Percentiles rank a stretch among this genome's conserved stretches.
phyloP scores from a whole-genome alignment of 768 basidiomycete genomes.

The Tulasnella sp. region DNA sequence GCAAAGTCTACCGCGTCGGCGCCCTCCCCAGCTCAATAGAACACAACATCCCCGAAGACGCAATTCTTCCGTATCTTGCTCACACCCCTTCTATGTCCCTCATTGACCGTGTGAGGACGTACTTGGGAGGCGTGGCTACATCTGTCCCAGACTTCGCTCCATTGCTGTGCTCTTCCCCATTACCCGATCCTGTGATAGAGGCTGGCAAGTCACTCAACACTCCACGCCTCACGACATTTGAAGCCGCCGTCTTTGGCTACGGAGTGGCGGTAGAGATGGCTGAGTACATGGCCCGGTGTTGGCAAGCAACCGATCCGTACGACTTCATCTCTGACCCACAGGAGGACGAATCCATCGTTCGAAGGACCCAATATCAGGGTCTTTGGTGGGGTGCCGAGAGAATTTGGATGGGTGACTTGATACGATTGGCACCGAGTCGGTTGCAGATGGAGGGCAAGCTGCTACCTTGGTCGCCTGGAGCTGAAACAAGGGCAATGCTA shows the following conservation, averaged over 20 bases:
- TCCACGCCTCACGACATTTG: no score
- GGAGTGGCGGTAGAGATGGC: no score
- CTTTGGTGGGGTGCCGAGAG: slow-evolving; percentile 18
- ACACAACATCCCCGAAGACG: slow-evolving; percentile 39
- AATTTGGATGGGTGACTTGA: slow-evolving; percentile 17
- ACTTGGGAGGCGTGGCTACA: no score
- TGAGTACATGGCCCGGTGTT: slow-evolving; percentile 29
- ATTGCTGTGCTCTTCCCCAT: no score
- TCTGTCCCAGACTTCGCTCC: no score
- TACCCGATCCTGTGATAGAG: no score
- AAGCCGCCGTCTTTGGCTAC: no score
- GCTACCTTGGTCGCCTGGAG: slow-evolving; percentile 42
- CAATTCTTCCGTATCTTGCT: slow-evolving; percentile 65
- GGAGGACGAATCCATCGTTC: slow-evolving; percentile 26
- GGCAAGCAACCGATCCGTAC: slow-evolving; percentile 66
- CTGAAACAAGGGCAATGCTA: slow-evolving; percentile 53
- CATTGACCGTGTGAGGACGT: slow-evolving; percentile 41
- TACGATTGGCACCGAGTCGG: slow-evolving; percentile 52
- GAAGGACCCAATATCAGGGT: slow-evolving; percentile 26
- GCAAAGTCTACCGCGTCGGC: slow-evolving; percentile 52
- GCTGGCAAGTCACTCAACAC: no score
- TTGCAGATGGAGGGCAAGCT: slow-evolving; percentile 52
- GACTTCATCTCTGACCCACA: slow-evolving; percentile 23
- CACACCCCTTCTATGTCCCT: slow-evolving; percentile 43
- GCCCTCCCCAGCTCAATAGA: slow-evolving; percentile 46